Base-by-base conservation (phyloP, 192 early-diverging fungal genomes). In the Haplosporangium gracile region DNA sequence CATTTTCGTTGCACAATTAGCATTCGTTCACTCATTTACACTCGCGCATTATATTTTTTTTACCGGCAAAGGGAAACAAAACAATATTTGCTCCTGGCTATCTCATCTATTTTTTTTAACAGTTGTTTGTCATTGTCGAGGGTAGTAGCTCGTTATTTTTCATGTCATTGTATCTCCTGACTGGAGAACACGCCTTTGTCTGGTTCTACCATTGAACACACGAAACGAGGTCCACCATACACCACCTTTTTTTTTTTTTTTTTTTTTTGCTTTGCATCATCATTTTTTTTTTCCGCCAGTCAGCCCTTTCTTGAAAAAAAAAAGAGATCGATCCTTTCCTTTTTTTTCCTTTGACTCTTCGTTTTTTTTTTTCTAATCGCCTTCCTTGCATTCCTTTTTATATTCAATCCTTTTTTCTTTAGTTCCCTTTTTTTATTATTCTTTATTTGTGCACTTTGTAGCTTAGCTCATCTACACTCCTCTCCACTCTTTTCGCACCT, bases 151-250 rank as follows among this genome's bases (percentile, higher is more conserved):
- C 10, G 55, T 65, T 29, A 65, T 65, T 65, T 65, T 65, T 65
- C 32, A 65, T 26, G 24, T 11, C 55, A 57, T 57, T 18, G n/a
- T n/a, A 26, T 57, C 55, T 57, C 55, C 55, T n/a, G 55, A 57
- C n/a, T 57, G n/a, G 55, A 57, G 55, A 57, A 57, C 55, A 57
- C 55, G 55, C 55, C 55, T 57, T 57, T n/a, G 55, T 57, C 55
- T 57, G 24, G 55, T 26, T 57, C 55, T 57, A 57, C 55, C 55
- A 57, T 57, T 57, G 55, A 57, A 57, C 22, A 57, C 5, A 57
- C 26, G n/a, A 26, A 51, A 57, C n/a, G 22, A 26, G 55, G 55
- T 57, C n/a, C 55, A 57, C 55, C 55, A 8, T 10, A 57, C n/a
- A 57, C 9, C n/a, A 57, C 55, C 2, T 5, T 26, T n/a, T 24